Percentiles rank a stretch among this genome's conserved stretches.
These are phyloP conservation scores for Macadamia tetraphylla DNA, from an alignment of 164 flowering plant species.

Conservation along the genomic window DNA sequence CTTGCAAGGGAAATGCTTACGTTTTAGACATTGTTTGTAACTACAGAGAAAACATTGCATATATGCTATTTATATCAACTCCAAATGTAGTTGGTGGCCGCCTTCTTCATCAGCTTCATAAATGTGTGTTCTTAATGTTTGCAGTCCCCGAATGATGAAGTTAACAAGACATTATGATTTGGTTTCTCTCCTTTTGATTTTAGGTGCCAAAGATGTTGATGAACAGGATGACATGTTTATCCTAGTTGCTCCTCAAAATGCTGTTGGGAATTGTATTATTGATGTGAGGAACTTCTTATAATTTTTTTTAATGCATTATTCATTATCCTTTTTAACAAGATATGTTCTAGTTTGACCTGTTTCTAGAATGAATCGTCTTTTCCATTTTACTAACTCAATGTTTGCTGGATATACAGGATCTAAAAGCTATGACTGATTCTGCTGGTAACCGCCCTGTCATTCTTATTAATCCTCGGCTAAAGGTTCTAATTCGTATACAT, in stretches of 20 bases:
- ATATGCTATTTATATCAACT: neutral
- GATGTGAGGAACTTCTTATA: constrained; percentile 50
- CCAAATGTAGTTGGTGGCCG: too few relatives aligned
- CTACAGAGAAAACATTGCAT: too few relatives aligned
- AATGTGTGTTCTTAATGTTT: too few relatives aligned
- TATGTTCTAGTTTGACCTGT: neutral
- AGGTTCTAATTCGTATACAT: constrained; percentile 34
- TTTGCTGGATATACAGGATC: constrained; percentile 48
- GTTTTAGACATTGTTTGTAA: too few relatives aligned
- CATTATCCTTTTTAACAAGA: neutral
- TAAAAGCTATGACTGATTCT: constrained; percentile 88
- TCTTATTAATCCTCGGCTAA: constrained; percentile 75
- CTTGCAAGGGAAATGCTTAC: too few relatives aligned
- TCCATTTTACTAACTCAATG: constrained; percentile 1
- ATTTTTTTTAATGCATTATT: neutral
- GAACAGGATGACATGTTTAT: constrained; percentile 86
- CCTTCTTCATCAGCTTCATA: too few relatives aligned
- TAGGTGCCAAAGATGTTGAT: constrained; percentile 80
- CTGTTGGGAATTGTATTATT: constrained; percentile 93
- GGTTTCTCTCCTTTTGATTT: constrained; percentile 6
- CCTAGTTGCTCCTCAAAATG: constrained; percentile 96
- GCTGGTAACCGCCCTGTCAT: constrained; percentile 84
- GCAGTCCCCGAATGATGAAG: too few relatives aligned
- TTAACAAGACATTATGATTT: too few relatives aligned
- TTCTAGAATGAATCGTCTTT: too few relatives aligned